These are phyloP conservation scores for Penicillium taxi DNA, from an alignment of 495 filamentous ascomycete species.

Conservation along the genomic window DNA sequence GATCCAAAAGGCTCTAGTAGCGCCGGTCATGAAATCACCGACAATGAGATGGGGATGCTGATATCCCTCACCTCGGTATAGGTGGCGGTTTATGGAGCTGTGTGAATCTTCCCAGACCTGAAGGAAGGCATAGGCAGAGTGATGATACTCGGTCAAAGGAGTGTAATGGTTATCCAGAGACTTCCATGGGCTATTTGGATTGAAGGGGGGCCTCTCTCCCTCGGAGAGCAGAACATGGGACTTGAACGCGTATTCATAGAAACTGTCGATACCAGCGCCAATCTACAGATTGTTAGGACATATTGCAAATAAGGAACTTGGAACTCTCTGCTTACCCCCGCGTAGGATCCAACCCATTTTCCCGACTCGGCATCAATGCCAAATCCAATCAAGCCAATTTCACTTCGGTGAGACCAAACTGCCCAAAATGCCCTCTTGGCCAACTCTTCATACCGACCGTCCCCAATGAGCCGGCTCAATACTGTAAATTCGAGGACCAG, in stretches of 20 bases:
- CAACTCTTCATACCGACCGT: constrained; percentile 75
- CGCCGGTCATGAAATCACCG: constrained; percentile 79
- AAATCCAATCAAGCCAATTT: constrained; percentile 79
- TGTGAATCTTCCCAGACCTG: constrained; percentile 81
- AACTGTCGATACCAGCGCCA: constrained; percentile 92
- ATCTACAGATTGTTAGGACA: constrained; percentile 43
- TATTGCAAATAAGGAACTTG: background rate
- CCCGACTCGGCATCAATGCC: constrained; percentile 90
- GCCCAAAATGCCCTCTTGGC: constrained; percentile 93
- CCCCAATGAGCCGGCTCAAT: constrained; percentile 79
- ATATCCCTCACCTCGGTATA: constrained; percentile 56
- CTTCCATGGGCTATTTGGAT: constrained; percentile 30
- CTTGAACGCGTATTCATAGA: constrained; percentile 97
- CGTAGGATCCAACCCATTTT: constrained; percentile 76
- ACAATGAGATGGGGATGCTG: constrained; percentile 89
- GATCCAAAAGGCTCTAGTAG: constrained; percentile 77
- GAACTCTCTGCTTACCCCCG: constrained; percentile 48
- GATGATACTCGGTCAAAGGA: constrained; percentile 55
- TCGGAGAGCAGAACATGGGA: constrained; percentile 82
- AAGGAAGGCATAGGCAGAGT: constrained; percentile 69
- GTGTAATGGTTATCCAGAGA: constrained; percentile 38
- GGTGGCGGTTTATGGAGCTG: constrained; percentile 74
- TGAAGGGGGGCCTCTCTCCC: constrained; percentile 27
- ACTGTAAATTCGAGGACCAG: constrained; percentile 88
- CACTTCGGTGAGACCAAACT: constrained; percentile 79